phyloP scores from a whole-genome alignment of 164 flowering plant genomes.

The Liriodendron chinense region DNA sequence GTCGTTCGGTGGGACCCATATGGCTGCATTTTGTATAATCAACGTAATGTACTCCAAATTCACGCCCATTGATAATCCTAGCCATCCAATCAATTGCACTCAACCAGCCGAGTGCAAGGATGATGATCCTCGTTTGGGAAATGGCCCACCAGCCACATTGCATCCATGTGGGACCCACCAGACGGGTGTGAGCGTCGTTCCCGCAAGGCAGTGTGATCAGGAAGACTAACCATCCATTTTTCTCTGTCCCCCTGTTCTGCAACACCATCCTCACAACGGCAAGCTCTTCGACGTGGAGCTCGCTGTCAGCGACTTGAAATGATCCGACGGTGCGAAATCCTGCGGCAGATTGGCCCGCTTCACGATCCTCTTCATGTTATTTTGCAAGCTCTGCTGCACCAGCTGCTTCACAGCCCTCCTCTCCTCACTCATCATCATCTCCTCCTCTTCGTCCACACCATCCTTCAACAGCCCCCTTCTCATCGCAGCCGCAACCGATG shows the following conservation, averaged over 20 bases:
- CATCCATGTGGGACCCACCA: neutral
- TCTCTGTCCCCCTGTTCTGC: neutral
- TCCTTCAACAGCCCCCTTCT: constrained; percentile 22
- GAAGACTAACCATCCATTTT: constrained; percentile 13
- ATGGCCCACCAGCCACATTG: too few relatives aligned
- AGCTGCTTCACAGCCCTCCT: constrained; percentile 82
- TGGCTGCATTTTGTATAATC: too few relatives aligned
- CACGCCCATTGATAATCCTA: too few relatives aligned
- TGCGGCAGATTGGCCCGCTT: constrained; percentile 90
- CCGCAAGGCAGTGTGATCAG: neutral
- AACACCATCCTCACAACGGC: constrained; percentile 56
- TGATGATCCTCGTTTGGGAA: too few relatives aligned
- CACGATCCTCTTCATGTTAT: constrained; percentile 84
- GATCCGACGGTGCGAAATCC: constrained; percentile 83
- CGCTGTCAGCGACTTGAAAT: constrained; percentile 65
- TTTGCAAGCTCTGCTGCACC: constrained; percentile 93
- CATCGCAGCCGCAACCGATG: constrained; percentile 3
- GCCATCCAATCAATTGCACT: too few relatives aligned
- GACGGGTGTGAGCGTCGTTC: neutral
- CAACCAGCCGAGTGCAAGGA: too few relatives aligned
- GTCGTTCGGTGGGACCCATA: too few relatives aligned
- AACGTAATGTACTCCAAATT: too few relatives aligned
- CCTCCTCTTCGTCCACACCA: constrained; percentile 34
- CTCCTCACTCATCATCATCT: constrained; percentile 76
- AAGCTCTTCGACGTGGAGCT: constrained; percentile 94